Evolutionary conservation across 2,329 filamentous ascomycete genomes (phyloP).

Genomic region (Trichophaea hybrida): DNA sequence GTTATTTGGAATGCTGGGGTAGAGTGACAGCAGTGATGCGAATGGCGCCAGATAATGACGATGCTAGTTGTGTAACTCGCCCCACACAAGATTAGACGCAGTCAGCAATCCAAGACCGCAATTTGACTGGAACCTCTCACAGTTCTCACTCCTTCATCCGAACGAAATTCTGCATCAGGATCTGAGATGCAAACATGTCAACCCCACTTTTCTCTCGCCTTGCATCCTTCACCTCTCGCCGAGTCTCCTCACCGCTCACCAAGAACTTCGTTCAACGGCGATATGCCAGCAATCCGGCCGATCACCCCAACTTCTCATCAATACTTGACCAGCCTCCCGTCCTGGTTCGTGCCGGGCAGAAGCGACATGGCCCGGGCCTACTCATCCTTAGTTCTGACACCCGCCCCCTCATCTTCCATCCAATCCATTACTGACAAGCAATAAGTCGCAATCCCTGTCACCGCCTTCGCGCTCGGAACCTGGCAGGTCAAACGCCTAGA

Average conservation of each 20-base stretch:
- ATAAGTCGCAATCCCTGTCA: conserved; percentile 68
- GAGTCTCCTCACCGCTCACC: neutral
- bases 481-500: conserved; percentile 90
- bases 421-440: neutral
- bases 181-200: neutral
- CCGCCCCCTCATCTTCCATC: conserved; percentile 4
- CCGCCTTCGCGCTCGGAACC: conserved; percentile 75
- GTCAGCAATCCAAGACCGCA: too few relatives aligned
- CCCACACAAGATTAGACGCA: too few relatives aligned
- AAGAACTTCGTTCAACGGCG: conserved; percentile 21
- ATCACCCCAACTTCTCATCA: conserved; percentile 67
- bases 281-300: conserved; percentile 43
- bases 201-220: neutral
- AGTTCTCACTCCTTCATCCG: too few relatives aligned
- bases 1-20: too few relatives aligned
- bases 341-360: conserved; percentile 58
- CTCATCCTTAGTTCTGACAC: conserved; percentile 51
- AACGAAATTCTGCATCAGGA: too few relatives aligned
- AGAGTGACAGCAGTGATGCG: too few relatives aligned
- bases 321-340: conserved; percentile 74
- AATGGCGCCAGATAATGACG: too few relatives aligned
- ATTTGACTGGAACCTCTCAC: too few relatives aligned
- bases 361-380: conserved; percentile 62
- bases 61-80: too few relatives aligned
- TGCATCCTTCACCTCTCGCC: conserved; percentile 3